Evolutionary conservation across 331 rosid genomes (phyloP), one percentile per base, ranked within the genome.

Genomic region (Arachis monticola): DNA sequence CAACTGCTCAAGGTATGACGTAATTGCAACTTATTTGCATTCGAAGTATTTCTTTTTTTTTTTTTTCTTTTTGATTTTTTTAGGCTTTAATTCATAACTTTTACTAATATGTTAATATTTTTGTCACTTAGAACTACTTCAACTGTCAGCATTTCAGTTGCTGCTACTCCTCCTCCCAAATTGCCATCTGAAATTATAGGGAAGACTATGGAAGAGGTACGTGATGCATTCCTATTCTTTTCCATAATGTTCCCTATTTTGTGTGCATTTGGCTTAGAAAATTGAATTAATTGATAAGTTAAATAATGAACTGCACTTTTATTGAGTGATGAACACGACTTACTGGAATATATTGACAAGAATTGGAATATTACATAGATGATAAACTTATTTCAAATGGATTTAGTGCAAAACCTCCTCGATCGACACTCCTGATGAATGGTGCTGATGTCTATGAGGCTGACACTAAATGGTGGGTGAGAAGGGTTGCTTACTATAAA

Each of bases 141-240:
- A 67, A 78, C 74, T 72, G 83, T 84, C 57, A 87, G 83, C 75
- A 66, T 89, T 66, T 42, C 87, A 10, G 88, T 79, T 78, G 73
- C 87, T 70, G 53, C 80, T 65, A 1, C 30, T 27, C 30, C 30
- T 27, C 66, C 87, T 51, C 96, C 97, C 63, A 90, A 88, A 82
- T 76, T 92, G 69, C 97, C 99, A 0, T 94, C 97, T 63, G 97
- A 94, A 87, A 90, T 92, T 79, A 90, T 88, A 3, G 99, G 97
- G 77, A 94, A 90, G 84, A 90, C 93, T 70, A 97, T 94, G 72
- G 99, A 90, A 80, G 97, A 94, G 99, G 97, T 92, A 86, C 57
- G 77, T 44, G 22, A 52, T 17, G 48, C 65, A 32, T 60, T 60
- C 64, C 12, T 6, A 13, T 78, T 74, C 52, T 40, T 79, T 67